These are phyloP conservation scores for Fusarium tupiense DNA, from an alignment of 2,329 filamentous ascomycete species.

Conservation along the genomic window DNA sequence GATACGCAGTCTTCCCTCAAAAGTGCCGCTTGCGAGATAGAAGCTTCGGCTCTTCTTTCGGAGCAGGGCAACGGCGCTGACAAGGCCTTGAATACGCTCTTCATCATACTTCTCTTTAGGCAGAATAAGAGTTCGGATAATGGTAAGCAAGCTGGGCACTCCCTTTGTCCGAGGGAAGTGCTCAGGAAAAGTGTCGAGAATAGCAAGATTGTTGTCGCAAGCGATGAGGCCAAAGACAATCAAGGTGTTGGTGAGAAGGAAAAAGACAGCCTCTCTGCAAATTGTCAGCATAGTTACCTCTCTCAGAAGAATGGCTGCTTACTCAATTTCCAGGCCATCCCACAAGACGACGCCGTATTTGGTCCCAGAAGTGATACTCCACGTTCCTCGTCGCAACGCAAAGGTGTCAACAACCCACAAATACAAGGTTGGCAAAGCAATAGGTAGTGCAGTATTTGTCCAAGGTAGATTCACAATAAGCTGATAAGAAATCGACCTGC, in stretches of 20 bases:
- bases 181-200: constrained; percentile 70
- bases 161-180: constrained; percentile 61
- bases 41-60: constrained; percentile 76
- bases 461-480: constrained; percentile 70
- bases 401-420: constrained; percentile 78
- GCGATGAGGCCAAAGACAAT: constrained; percentile 76
- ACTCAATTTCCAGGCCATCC: constrained; percentile 73
- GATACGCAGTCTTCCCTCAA: constrained; percentile 72
- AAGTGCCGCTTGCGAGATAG: constrained; percentile 75
- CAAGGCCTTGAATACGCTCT: constrained; percentile 65
- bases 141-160: background rate
- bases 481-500: constrained; percentile 71
- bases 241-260: constrained; percentile 73
- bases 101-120: constrained; percentile 64
- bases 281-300: background rate
- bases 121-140: constrained; percentile 62
- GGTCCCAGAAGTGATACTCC: constrained; percentile 74
- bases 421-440: constrained; percentile 72
- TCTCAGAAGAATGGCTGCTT: rapidly evolving
- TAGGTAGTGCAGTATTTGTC: constrained; percentile 66
- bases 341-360: constrained; percentile 72
- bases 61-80: constrained; percentile 67
- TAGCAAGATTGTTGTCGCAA: constrained; percentile 74
- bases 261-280: constrained; percentile 72
- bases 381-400: constrained; percentile 73